Base-by-base conservation (phyloP, 257 asterid genomes). In the Jacaranda mimosifolia region DNA sequence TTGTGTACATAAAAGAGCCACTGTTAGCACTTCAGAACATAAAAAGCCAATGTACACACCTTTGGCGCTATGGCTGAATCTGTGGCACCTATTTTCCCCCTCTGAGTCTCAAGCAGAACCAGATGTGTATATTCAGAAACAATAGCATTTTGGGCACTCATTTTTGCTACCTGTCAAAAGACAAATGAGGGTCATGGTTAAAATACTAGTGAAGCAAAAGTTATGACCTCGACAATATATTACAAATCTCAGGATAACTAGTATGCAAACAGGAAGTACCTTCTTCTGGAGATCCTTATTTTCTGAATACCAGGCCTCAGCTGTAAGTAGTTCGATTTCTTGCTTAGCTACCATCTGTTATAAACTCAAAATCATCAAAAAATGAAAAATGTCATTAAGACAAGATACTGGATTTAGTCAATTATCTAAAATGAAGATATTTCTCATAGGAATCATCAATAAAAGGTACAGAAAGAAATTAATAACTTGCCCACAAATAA, bases 281-380 rank as follows among this genome's bases (percentile, higher is more conserved):
- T 89, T 93, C 65, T 80, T 81, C 80, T 83, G 80, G 72, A 96
- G 96, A 82, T 91, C 96, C 82, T 76, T 82, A 56, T 85, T 80
- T 45, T 84, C 88, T 53, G 96, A 84, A 78, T 79, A 83, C 98
- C 99, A 96, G 73, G 97, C 96, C 83, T 93, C 88, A 55, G 99
- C 84, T 53, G 97, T 93, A 19, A 91, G 91, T 79, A 87, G 79
- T 76, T 91, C 97, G 65, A 90, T 86, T 79, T 91, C 95, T 79
- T 86, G 90, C 82, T 89, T 90, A 58, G 91, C 94, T 60, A 81
- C 72, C 65, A 92, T 82, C 98, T 95, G 91, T 51, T 11, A 72
- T 17, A 57, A 26, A 75, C 10, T 78, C 59, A 45, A 75, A 67
- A 66, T 17, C 45, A 75, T 72, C 57, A 55, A n/a, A 67, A 74